phyloP scores from a whole-genome alignment of 2,329 filamentous ascomycete genomes.

The Venturia pyrina region DNA sequence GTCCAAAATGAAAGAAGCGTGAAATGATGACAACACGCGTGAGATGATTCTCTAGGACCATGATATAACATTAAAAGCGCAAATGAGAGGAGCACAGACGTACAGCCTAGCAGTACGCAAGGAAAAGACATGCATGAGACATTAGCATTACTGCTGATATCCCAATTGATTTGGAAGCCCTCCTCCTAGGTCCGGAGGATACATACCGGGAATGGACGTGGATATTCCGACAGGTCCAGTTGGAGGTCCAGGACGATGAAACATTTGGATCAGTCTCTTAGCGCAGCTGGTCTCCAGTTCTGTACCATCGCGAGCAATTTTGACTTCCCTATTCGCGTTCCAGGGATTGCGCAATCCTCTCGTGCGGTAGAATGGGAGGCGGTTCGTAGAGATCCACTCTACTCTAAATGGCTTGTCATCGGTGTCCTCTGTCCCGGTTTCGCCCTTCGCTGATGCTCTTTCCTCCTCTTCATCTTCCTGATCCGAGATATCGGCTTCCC shows the following conservation, averaged over 20 bases:
- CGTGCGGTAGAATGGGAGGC: slow-evolving; percentile 81
- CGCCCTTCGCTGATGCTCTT: slow-evolving; percentile 13
- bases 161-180: not conserved
- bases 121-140: not conserved
- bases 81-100: not conserved
- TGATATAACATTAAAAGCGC: not conserved
- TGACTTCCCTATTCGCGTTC: slow-evolving; percentile 92
- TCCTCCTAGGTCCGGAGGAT: not conserved
- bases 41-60: not conserved
- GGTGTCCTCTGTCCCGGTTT: slow-evolving; percentile 12
- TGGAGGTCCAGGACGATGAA: slow-evolving; percentile 44
- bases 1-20: not conserved
- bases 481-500: slow-evolving; percentile 68
- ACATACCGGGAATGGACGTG: not conserved
- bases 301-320: slow-evolving; percentile 90
- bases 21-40: not conserved
- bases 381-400: slow-evolving; percentile 77
- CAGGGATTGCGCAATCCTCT: slow-evolving; percentile 81
- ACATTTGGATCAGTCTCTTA: slow-evolving; percentile 65
- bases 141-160: not conserved
- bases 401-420: slow-evolving; percentile 52
- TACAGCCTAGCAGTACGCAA: not conserved
- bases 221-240: not conserved
- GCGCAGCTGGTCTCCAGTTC: slow-evolving; percentile 81
- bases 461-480: slow-evolving; percentile 38